Evolutionary conservation across 768 basidiomycete genomes (phyloP), one percentile per base, ranked within the genome.

Genomic region (Boletus rubroflammeus): DNA sequence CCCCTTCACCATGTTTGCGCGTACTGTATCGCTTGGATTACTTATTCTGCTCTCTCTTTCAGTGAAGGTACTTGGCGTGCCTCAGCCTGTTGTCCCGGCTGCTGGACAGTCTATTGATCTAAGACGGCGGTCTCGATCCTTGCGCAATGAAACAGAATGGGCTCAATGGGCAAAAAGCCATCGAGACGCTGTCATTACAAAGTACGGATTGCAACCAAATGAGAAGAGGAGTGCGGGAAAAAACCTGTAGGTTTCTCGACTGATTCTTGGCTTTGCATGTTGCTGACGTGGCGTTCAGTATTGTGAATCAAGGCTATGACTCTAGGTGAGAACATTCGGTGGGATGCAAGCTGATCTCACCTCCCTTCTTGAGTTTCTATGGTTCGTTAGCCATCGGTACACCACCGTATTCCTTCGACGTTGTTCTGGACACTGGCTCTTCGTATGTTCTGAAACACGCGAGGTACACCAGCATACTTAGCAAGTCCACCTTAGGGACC

Each of bases 241-340:
- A 39, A 81, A 81, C 60, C 62, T 79, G 82, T 82, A 61, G 0
- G 60, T 53, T 21, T 25, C 44, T 11, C 41, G 45, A 54, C 23
- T 10, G 25, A 36, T 45, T 8, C 3, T 19, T 17, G 31, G 9
- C 5, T 13, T 7, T 23, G 1, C 36, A 13, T 25, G 36, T 35
- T 2, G 41, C 43, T 67, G 35, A 65, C 19, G 7, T 43, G 31
- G 25, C 23, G 3, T 19, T 21, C 61, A 88, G 86, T 26, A 66
- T 88, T 6, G 76, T 80, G 35, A 82, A 87, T 58, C 83, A 87
- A 70, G 80, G 81, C 41, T 69, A 73, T 11, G 88, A 90, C 62
- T 80, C 84, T 6, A 83, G 79, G 84, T 83, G 62, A 48, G 52
- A 8, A 3, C 28, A 10, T 46, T 26, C 3, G 9, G 5, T 26